Evolutionary conservation across 2,329 filamentous ascomycete species (phyloP).

Genomic region (Triangularia setosa): DNA sequence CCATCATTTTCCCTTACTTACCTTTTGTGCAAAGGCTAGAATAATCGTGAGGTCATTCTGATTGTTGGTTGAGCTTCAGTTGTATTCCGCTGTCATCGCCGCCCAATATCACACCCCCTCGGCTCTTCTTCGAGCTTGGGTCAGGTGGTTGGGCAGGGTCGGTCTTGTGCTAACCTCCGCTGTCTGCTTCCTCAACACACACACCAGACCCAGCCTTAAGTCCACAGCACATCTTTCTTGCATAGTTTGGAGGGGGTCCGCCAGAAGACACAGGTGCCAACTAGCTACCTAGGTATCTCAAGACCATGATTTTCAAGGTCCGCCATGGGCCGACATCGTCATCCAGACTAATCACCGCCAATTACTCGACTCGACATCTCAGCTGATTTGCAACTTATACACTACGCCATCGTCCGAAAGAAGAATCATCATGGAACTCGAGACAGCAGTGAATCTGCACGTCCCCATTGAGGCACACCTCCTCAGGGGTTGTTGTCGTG

Average conservation of each 20-base stretch:
- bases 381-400: not conserved
- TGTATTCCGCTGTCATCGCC: not conserved
- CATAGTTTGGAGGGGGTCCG: not conserved
- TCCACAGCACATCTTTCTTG: not conserved
- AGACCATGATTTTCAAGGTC: constrained; percentile 15
- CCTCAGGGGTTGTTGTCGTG: constrained; percentile 50
- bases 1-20: not conserved
- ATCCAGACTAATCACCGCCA: not conserved
- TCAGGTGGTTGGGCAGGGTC: not conserved
- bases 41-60: not conserved
- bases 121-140: not conserved
- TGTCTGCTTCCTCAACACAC: not conserved
- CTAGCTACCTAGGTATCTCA: not conserved
- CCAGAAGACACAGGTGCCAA: not conserved
- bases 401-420: not conserved
- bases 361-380: not conserved
- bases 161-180: not conserved
- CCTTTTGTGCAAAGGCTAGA: not conserved
- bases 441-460: not conserved
- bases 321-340: constrained; percentile 16
- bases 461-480: constrained; percentile 33
- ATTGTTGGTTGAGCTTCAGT: not conserved
- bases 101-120: not conserved
- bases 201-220: not conserved
- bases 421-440: not conserved